Evolutionary conservation across 805 yeast species (phyloP).

Genomic region (Metschnikowia matae): DNA sequence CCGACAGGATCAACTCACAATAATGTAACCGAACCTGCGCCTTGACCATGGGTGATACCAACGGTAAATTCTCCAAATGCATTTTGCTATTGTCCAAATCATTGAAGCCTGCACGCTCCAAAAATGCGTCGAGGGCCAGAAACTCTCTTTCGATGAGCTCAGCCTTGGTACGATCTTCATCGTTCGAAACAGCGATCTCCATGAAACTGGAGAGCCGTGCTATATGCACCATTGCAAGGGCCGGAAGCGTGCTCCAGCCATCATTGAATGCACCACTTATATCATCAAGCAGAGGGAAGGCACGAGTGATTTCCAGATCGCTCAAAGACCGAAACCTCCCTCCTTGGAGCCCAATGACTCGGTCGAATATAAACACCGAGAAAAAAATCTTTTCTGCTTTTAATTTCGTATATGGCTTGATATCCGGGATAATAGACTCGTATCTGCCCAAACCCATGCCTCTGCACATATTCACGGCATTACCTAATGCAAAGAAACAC

Average conservation of each 20-base stretch:
- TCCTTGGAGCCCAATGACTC: conserved; percentile 48
- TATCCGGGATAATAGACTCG: conserved; percentile 16
- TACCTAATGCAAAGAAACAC: conserved; percentile 38
- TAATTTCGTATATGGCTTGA: conserved; percentile 36
- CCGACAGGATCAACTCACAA: conserved; percentile 32
- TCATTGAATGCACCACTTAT: conserved; percentile 31
- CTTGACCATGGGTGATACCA: conserved; percentile 21
- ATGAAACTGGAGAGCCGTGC: conserved; percentile 37
- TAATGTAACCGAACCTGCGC: conserved; percentile 38
- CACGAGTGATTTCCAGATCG: conserved; percentile 34
- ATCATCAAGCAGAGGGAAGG: conserved; percentile 28
- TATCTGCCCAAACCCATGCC: conserved; percentile 43
- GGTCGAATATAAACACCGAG: conserved; percentile 52
- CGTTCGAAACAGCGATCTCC: conserved; percentile 27
- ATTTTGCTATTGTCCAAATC: conserved; percentile 11
- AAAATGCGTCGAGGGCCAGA: conserved; percentile 27
- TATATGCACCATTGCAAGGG: conserved; percentile 43
- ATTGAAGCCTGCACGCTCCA: conserved; percentile 32
- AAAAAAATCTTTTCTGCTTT: conserved; percentile 54
- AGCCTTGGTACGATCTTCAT: conserved; percentile 24
- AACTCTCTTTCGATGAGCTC: conserved; percentile 33
- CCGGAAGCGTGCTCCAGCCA: conserved; percentile 47
- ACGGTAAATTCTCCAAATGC: conserved; percentile 5
- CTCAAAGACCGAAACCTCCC: conserved; percentile 42
- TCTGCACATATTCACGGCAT: conserved; percentile 40